These are phyloP conservation scores for Aspergillus jensenii DNA, from an alignment of 2,329 filamentous ascomycete species.

Conservation along the genomic window DNA sequence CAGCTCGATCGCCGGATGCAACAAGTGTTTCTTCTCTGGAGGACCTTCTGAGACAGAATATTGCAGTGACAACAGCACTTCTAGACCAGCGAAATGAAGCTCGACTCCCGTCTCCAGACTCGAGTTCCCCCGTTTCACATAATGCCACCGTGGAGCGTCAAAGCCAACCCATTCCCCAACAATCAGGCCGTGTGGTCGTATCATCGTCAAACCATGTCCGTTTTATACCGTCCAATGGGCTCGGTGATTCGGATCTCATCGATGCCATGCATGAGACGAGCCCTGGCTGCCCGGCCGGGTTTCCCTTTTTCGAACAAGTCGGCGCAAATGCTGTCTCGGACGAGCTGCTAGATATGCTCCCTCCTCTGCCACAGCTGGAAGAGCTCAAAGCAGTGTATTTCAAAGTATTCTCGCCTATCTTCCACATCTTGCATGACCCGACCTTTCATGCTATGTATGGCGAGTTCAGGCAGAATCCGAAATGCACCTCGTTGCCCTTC, in stretches of 20 bases:
- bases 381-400: constrained; percentile 16
- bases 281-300: neutral
- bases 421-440: constrained; percentile 31
- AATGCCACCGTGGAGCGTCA: neutral
- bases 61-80: neutral
- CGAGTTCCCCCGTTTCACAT: neutral
- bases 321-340: neutral
- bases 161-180: neutral
- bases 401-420: constrained; percentile 15
- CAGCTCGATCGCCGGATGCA: neutral
- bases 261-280: neutral
- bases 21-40: neutral
- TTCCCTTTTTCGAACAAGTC: neutral
- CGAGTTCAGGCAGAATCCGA: constrained; percentile 20
- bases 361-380: constrained; percentile 18
- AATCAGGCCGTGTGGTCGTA: neutral
- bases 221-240: neutral
- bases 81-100: neutral
- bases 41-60: neutral
- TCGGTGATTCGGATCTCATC: neutral
- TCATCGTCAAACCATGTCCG: constrained; percentile 1
- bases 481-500: constrained; percentile 22
- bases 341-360: constrained; percentile 15
- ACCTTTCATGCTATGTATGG: constrained; percentile 25
- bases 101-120: constrained; percentile 1